Conservation (phyloP, 176 grass and related monocot species). For the Musa beccarii region DNA sequence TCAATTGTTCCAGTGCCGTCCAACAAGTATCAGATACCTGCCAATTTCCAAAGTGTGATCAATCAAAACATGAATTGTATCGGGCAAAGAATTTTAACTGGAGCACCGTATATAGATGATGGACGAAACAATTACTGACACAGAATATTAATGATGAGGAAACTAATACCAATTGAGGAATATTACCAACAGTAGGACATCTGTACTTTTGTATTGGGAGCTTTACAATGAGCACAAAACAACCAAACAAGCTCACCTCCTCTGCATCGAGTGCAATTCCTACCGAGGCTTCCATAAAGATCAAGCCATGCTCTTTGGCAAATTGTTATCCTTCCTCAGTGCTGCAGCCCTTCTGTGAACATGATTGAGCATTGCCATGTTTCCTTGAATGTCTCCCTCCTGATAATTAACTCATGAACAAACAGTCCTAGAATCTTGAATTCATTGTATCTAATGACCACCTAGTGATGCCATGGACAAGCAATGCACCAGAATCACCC, state of each 20-base stretch:
- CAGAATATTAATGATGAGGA: neutral
- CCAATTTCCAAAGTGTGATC: no score
- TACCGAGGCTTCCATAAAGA: slow-evolving; percentile 80
- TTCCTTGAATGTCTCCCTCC: slow-evolving; percentile 84
- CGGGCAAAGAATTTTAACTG: no score
- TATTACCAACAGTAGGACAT: neutral
- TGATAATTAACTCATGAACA: slow-evolving; percentile 3
- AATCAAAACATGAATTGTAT: no score
- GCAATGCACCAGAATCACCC: slow-evolving; percentile 64
- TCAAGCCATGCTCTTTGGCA: slow-evolving; percentile 59
- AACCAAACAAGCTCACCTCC: slow-evolving; percentile 34
- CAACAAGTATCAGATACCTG: no score
- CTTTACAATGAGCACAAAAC: slow-evolving; percentile 4
- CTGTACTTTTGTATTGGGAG: neutral
- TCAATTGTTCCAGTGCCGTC: no score
- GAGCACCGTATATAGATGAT: no score
- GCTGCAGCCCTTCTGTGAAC: slow-evolving; percentile 45
- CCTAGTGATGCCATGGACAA: slow-evolving; percentile 74
- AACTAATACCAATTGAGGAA: neutral
- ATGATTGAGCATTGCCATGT: slow-evolving; percentile 29
- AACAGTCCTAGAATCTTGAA: neutral
- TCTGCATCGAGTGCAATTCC: slow-evolving; percentile 62
- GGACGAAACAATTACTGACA: no score
- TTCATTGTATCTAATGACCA: neutral
- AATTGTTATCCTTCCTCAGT: slow-evolving; percentile 72